Evolutionary conservation across 495 filamentous ascomycete genomes (phyloP).

Genomic region (Pseudevernia furfuracea): DNA sequence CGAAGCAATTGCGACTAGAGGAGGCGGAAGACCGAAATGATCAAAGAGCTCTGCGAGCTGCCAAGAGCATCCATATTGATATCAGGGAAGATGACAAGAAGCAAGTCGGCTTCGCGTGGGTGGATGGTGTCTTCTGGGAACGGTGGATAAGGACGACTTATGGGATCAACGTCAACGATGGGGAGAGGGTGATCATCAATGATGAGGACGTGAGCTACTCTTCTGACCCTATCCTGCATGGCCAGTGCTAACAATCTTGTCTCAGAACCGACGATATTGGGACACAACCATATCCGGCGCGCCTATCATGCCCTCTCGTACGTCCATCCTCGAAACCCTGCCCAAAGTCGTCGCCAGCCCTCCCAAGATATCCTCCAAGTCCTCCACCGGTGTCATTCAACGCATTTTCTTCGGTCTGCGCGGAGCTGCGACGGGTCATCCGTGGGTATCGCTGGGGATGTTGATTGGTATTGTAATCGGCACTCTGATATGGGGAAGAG

Average conservation of each 20-base stretch:
- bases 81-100: constrained; percentile 82
- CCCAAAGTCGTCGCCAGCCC: constrained; percentile 63
- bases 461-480: constrained; percentile 48
- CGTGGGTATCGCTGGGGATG: constrained; percentile 58
- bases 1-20: constrained; percentile 90
- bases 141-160: constrained; percentile 91
- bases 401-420: constrained; percentile 71
- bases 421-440: constrained; percentile 60
- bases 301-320: constrained; percentile 79
- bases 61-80: constrained; percentile 84
- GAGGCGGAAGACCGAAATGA: constrained; percentile 93
- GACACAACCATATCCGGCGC: constrained; percentile 83
- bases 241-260: constrained; percentile 28
- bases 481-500: constrained; percentile 41
- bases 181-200: constrained; percentile 91
- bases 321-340: constrained; percentile 90
- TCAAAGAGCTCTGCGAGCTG: constrained; percentile 73
- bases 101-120: constrained; percentile 95
- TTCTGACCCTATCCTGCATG: neutral
- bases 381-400: constrained; percentile 68
- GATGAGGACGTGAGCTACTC: constrained; percentile 79
- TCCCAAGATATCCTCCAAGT: constrained; percentile 79
- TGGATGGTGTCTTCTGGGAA: constrained; percentile 96
- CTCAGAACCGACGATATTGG: constrained; percentile 87
- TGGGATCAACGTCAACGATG: constrained; percentile 75